Base-by-base conservation (phyloP, 108 stramenopile genomes). In the Cyclotella distinguenda region DNA sequence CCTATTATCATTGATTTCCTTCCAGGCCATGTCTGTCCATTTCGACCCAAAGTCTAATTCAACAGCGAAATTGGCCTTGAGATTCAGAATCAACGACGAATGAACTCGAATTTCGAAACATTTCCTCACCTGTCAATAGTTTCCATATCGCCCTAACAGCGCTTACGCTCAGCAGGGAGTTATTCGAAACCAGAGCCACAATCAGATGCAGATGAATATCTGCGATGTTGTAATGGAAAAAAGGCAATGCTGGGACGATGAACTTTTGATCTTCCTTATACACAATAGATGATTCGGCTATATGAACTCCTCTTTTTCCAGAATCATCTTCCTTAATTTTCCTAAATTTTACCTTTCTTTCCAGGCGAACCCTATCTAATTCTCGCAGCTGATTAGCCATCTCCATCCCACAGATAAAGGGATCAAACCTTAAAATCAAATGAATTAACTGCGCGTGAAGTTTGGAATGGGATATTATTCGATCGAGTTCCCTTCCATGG, bases 141-240 rank as follows among this genome's bases (percentile, higher is more conserved):
- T 48, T 51, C 67, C 65, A 72, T 10, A 80, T 16, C 22, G 55
- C 53, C 11, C 74, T 45, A 0, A 82, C 57, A 10, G 58, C 68
- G 30, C 70, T 60, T 1, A 67, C 53, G 16, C 62, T 19, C 38
- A 76, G 64, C 10, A 77, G 53, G 11, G 79, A 72, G 60, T 81
- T 81, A 30, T 30, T 48, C 25, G 64, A 59, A 3, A 75, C 54
- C 12, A 83, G 59, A 5, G 56, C 26, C 0, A 80, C 23, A 28
- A 80, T 25, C 11, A 83, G 38, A 38, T 71, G 49, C 23, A 83
- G 46, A 55, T 83, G 61, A 11, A 69, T 75, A 64, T 79, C 69
- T 23, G 79, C 74, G 22, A 83, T 72, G 5, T 58, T 21, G 62
- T 73, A 76, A 8, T 19, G 34, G 12, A 75, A 68, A 57, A 63